phyloP scores from a whole-genome alignment of 768 basidiomycete species.

The Rhizopogon roseolus region DNA sequence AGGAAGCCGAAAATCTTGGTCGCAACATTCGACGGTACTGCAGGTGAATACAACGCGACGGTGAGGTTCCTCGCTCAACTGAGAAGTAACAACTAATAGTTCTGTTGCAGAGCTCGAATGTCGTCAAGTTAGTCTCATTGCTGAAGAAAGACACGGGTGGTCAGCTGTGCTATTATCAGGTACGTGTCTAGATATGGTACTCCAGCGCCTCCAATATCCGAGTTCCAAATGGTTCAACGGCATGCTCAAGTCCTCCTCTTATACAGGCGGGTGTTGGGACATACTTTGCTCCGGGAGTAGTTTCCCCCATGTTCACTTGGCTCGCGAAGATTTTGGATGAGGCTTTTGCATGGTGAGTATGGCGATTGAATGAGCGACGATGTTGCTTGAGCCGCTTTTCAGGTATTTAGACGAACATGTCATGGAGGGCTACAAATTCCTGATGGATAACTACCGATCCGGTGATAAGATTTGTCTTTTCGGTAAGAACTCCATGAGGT shows the following conservation, averaged over 20 bases:
- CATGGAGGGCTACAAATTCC: slow-evolving; percentile 68
- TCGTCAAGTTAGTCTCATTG: slow-evolving; percentile 65
- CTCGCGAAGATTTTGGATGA: slow-evolving; percentile 58
- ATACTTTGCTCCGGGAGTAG: slow-evolving; percentile 59
- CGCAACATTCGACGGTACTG: slow-evolving; percentile 70
- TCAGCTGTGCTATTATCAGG: slow-evolving; percentile 73
- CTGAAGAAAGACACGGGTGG: slow-evolving; percentile 56
- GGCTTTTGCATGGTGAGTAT: slow-evolving; percentile 65
- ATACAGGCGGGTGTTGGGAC: slow-evolving; percentile 42
- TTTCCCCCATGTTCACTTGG: slow-evolving; percentile 56
- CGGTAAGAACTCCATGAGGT: slow-evolving; percentile 32
- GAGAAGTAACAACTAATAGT: not conserved
- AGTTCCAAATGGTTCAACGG: not conserved
- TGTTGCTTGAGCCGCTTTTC: not conserved
- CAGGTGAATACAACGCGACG: slow-evolving; percentile 41
- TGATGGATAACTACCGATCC: slow-evolving; percentile 72
- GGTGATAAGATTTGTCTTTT: slow-evolving; percentile 77
- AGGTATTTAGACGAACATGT: slow-evolving; percentile 74
- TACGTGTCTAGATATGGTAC: slow-evolving; percentile 16
- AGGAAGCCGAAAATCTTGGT: slow-evolving; percentile 41
- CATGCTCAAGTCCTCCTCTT: not conserved
- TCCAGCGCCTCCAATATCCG: not conserved
- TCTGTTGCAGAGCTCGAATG: slow-evolving; percentile 52
- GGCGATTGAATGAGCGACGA: not conserved
- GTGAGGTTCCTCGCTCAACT: slow-evolving; percentile 27